Conservation (phyloP, 2,329 filamentous ascomycete species). For the Aspergillus sergii region DNA sequence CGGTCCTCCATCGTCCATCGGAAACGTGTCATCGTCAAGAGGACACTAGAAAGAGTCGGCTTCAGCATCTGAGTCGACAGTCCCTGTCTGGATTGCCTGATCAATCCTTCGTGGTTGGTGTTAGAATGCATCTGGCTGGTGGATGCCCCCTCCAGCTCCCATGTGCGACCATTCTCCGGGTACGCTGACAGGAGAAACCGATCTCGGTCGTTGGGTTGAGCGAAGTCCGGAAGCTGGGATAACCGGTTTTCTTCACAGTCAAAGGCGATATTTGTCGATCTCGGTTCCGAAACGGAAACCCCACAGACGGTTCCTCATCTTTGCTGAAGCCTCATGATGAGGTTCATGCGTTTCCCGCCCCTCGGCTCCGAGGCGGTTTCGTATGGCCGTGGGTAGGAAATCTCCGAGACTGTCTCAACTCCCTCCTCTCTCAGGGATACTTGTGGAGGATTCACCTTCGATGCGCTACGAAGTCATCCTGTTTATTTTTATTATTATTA, state of each 20-base stretch:
- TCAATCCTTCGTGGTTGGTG: neutral
- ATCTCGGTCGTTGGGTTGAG: neutral
- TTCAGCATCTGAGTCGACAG: neutral
- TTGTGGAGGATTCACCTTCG: neutral
- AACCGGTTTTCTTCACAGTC: neutral
- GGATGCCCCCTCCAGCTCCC: neutral
- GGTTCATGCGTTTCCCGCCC: neutral
- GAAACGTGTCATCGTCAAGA: neutral
- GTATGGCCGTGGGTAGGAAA: neutral
- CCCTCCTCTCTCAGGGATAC: too few species aligned
- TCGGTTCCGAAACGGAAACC: conserved; percentile 9
- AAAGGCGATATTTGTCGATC: conserved; percentile 1
- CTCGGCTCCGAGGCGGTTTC: neutral
- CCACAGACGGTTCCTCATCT: neutral
- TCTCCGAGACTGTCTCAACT: neutral
- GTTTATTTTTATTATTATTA: neutral
- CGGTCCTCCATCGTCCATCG: neutral
- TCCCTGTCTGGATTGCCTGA: neutral
- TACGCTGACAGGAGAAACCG: neutral
- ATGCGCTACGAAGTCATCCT: neutral
- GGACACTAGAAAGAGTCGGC: neutral
- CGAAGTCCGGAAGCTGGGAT: conserved; percentile 8
- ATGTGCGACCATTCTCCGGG: neutral
- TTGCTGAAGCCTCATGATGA: neutral
- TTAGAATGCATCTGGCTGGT: neutral